A percentile compares a stretch with the other conserved stretches of the same genome.
These are phyloP conservation scores for Lactifluus rugatus DNA, from an alignment of 768 basidiomycete genomes.

Conservation along the genomic window DNA sequence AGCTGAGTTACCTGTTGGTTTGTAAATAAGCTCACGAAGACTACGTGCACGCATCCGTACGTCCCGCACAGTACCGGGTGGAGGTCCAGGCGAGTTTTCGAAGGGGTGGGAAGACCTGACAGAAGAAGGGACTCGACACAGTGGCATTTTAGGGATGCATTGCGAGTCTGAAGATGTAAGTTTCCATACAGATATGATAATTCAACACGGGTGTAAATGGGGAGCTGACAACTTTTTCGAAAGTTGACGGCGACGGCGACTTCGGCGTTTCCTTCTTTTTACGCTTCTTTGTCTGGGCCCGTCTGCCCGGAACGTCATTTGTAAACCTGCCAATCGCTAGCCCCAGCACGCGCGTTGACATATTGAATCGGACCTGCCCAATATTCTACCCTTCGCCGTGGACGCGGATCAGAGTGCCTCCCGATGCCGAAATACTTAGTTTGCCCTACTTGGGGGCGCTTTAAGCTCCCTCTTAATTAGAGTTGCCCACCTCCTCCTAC, in stretches of 20 bases:
- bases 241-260: constrained; percentile 4
- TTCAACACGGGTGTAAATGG: background rate
- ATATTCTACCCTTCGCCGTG: background rate
- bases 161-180: background rate
- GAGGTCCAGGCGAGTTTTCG: background rate
- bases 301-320: background rate
- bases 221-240: background rate
- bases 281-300: constrained; percentile 1
- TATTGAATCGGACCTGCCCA: background rate
- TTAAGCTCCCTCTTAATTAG: background rate
- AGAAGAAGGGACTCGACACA: background rate
- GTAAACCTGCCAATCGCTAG: background rate
- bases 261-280: constrained; percentile 2
- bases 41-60: background rate
- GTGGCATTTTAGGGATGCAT: background rate
- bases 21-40: background rate
- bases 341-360: background rate
- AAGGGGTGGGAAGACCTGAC: background rate
- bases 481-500: background rate
- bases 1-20: background rate
- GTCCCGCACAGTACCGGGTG: background rate
- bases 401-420: background rate
- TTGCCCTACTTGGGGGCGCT: background rate
- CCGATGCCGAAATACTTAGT: background rate
- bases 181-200: background rate